Evolutionary conservation across 345 rosid species (phyloP).

Genomic region (Euclidium syriacum): DNA sequence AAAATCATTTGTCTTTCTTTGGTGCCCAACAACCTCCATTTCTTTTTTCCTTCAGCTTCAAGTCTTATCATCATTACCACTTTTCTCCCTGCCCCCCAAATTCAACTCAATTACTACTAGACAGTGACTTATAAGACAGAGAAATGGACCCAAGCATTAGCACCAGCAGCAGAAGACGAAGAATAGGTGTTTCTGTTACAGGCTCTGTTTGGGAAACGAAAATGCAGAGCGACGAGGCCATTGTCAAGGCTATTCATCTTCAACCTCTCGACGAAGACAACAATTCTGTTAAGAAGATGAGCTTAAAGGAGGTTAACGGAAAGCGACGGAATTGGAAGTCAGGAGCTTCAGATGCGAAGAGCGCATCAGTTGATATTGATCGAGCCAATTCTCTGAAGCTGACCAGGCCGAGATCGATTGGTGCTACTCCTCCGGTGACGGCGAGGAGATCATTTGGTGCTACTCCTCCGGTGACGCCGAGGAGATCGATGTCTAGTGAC

Average conservation of each 20-base stretch:
- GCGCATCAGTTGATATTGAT: constrained; percentile 36
- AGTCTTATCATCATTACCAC: constrained; percentile 39
- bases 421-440: constrained; percentile 21
- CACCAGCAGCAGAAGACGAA: constrained; percentile 20
- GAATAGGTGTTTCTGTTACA: constrained; percentile 45
- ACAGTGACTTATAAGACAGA: constrained; percentile 1
- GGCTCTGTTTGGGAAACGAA: constrained; percentile 88
- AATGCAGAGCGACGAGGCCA: constrained; percentile 60
- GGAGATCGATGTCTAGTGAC: constrained; percentile 24
- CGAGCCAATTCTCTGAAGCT: constrained; percentile 30
- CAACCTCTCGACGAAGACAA: constrained; percentile 17
- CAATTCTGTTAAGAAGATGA: constrained; percentile 3
- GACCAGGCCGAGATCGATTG: constrained; percentile 37
- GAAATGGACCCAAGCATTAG: constrained; percentile 17
- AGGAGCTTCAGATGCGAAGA: constrained; percentile 29
- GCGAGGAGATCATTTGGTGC: not conserved
- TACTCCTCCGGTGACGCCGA: constrained; percentile 24
- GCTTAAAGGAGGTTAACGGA: constrained; percentile 32
- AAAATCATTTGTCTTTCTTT: constrained; percentile 21
- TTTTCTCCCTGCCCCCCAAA: constrained; percentile 24
- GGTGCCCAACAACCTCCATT: constrained; percentile 20
- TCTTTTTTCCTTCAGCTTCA: constrained; percentile 39
- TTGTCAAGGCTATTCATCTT: constrained; percentile 50
- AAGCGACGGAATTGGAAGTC: constrained; percentile 69
- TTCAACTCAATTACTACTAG: constrained; percentile 24